Conservation (phyloP, 2,329 filamentous ascomycete genomes). For the Phyllosticta paracitricarpa region DNA sequence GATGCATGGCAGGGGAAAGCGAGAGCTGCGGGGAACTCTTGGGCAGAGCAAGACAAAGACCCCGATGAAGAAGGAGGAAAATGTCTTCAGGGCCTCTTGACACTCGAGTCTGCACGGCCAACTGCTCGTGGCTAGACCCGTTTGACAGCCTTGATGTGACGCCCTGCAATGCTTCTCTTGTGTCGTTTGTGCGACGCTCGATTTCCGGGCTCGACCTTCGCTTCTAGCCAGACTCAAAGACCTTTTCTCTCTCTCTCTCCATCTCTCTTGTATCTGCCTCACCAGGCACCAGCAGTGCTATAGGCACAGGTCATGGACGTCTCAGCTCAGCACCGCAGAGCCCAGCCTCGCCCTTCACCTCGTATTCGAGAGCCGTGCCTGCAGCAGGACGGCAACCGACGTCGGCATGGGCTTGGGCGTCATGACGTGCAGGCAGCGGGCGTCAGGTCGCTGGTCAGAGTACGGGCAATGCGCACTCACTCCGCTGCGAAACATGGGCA, state of each 20-base stretch:
- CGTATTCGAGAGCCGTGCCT: background rate
- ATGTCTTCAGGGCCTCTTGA: background rate
- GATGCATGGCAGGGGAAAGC: background rate
- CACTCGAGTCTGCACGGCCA: too few relatives aligned
- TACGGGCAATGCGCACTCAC: background rate
- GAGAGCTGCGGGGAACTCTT: background rate
- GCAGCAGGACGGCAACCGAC: background rate
- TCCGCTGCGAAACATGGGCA: background rate
- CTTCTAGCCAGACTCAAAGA: background rate
- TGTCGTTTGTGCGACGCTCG: background rate
- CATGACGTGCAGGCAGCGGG: background rate
- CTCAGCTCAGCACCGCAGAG: background rate
- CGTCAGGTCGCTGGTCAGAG: background rate
- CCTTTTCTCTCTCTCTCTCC: background rate
- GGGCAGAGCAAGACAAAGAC: background rate
- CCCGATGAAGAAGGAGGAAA: background rate
- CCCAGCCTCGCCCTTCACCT: background rate
- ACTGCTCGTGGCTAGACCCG: background rate
- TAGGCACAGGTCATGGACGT: background rate
- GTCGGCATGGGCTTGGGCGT: background rate
- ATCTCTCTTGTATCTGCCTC: background rate
- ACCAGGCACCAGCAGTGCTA: background rate
- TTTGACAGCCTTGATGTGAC: background rate
- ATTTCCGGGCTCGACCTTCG: background rate
- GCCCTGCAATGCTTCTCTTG: background rate